Percentiles rank a stretch among this genome's conserved stretches.
Evolutionary conservation across 257 asterid species (phyloP).

Genomic region (Anisodus tanguticus): DNA sequence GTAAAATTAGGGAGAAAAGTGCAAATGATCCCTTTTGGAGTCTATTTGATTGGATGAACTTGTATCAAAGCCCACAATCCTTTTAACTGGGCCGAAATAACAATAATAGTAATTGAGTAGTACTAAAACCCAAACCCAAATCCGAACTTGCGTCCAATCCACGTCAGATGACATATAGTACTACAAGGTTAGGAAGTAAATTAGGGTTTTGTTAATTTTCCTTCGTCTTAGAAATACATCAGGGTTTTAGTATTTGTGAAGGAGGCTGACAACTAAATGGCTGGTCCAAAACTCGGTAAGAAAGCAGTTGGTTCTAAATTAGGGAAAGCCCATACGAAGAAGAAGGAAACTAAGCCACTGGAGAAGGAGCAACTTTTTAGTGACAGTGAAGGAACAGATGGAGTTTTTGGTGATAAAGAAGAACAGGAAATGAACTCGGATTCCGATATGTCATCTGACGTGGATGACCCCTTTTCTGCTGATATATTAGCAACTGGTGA

Average conservation of each 20-base stretch:
- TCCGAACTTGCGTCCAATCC: not conserved
- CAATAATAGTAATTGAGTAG: too few species aligned
- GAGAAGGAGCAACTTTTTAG: slow-evolving; percentile 51
- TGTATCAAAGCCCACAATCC: not conserved
- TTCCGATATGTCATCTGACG: slow-evolving; percentile 71
- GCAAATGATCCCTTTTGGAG: too few species aligned
- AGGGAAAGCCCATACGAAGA: slow-evolving; percentile 47
- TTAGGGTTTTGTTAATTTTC: too few species aligned
- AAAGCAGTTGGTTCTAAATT: slow-evolving; percentile 43
- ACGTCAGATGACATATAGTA: too few species aligned
- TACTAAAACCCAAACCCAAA: not conserved
- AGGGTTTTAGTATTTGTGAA: too few species aligned
- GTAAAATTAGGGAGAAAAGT: too few species aligned
- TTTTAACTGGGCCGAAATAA: not conserved
- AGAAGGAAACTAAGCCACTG: slow-evolving; percentile 55
- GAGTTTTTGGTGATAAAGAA: slow-evolving; percentile 42
- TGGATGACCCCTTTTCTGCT: slow-evolving; percentile 69
- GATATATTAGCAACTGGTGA: slow-evolving; percentile 72
- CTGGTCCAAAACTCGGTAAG: slow-evolving; percentile 49
- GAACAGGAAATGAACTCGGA: slow-evolving; percentile 52
- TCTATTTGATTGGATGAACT: not conserved
- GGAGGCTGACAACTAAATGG: slow-evolving; percentile 43
- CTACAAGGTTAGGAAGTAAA: too few species aligned
- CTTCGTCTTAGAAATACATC: not conserved
- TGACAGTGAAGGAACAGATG: slow-evolving; percentile 54